Evolutionary conservation across 169 alveolate genomes (phyloP).

Genomic region (Plasmodium billcollinsi): DNA sequence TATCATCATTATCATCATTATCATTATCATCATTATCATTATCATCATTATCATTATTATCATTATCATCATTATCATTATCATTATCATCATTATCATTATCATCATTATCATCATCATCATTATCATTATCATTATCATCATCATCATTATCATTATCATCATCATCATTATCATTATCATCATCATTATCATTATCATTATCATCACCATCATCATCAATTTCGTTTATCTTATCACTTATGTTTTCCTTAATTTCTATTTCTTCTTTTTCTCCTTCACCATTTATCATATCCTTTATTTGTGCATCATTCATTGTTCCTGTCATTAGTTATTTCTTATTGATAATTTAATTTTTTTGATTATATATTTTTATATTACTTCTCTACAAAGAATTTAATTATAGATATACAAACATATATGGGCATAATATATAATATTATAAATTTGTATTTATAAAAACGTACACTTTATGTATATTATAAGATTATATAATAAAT

Average conservation of each 20-base stretch:
- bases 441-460: too few species aligned
- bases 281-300: background rate
- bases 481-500: too few species aligned
- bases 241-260: constrained; percentile 1
- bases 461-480: too few species aligned
- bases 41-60: background rate
- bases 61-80: background rate
- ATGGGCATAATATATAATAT: too few species aligned
- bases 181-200: background rate
- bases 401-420: too few species aligned
- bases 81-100: background rate
- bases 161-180: too few species aligned
- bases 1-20: too few species aligned
- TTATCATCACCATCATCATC: background rate
- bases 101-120: background rate
- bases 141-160: too few species aligned
- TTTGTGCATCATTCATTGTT: background rate
- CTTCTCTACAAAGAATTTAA: too few species aligned
- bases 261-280: background rate
- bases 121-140: background rate
- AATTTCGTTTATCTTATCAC: background rate
- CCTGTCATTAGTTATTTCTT: too few species aligned
- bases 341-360: too few species aligned
- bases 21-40: background rate
- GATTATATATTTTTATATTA: too few species aligned